Evolutionary conservation across 2,329 filamentous ascomycete species (phyloP).

Genomic region (Fusarium sp.): DNA sequence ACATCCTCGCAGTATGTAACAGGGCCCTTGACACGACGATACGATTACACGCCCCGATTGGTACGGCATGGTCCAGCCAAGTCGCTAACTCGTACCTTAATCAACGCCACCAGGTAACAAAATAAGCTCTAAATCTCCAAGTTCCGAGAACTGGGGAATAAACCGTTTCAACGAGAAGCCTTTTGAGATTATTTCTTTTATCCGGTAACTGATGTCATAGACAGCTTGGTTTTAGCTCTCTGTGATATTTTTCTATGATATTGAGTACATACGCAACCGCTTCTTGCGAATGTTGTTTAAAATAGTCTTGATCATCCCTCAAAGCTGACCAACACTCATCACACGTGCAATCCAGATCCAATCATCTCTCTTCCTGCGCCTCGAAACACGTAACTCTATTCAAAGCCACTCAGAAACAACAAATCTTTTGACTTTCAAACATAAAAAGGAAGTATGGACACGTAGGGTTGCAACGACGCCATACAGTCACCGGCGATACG

Average conservation of each 20-base stretch:
- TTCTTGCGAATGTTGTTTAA: not conserved
- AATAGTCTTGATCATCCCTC: not conserved
- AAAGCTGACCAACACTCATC: conserved; percentile 24
- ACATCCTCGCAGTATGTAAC: conserved; percentile 4
- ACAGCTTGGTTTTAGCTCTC: too few relatives aligned
- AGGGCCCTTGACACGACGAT: conserved; percentile 9
- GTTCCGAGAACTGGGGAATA: conserved; percentile 20
- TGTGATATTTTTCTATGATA: too few relatives aligned
- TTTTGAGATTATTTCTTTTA: not conserved
- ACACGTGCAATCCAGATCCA: conserved; percentile 25
- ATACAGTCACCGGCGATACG: not conserved
- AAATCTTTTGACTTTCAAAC: not conserved
- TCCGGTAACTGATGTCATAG: not conserved
- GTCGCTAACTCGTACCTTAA: conserved; percentile 34
- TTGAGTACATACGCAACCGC: too few relatives aligned
- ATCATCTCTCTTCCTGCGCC: conserved; percentile 33
- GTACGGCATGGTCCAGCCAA: conserved; percentile 3
- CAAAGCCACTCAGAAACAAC: conserved; percentile 6
- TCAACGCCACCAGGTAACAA: conserved; percentile 15
- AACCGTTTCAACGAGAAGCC: not conserved
- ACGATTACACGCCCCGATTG: conserved; percentile 22
- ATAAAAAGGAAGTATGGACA: not conserved
- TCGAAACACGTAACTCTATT: conserved; percentile 30
- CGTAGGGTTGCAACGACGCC: not conserved
- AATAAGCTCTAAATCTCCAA: conserved; percentile 19